Evolutionary conservation across 345 rosid genomes (phyloP).

Genomic region (Pugionium cornutum): DNA sequence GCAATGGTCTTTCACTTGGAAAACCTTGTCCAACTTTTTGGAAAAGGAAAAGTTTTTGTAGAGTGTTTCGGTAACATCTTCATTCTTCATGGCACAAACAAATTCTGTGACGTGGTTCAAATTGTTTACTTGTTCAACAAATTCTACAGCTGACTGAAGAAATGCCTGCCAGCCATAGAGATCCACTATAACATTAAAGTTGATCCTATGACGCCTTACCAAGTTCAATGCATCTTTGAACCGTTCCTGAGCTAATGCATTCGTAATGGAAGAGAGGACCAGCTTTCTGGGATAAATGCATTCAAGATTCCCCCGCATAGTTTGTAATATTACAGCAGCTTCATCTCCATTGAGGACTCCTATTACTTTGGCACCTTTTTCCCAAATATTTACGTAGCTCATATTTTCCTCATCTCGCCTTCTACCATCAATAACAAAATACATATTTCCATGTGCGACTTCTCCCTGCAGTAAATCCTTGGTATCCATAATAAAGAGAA

Average conservation of each 20-base stretch:
- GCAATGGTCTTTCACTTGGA: constrained; percentile 43
- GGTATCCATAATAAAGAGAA: constrained; percentile 76
- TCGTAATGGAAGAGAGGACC: constrained; percentile 70
- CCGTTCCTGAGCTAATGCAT: constrained; percentile 67
- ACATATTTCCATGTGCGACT: constrained; percentile 52
- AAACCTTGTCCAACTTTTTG: constrained; percentile 47
- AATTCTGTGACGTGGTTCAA: constrained; percentile 88
- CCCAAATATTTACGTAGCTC: constrained; percentile 77
- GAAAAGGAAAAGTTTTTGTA: constrained; percentile 54
- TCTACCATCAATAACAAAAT: constrained; percentile 54
- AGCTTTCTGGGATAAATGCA: constrained; percentile 91
- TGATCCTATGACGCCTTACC: constrained; percentile 95
- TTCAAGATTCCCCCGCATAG: constrained; percentile 86
- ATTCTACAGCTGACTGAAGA: constrained; percentile 69
- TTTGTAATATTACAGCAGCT: constrained; percentile 81
- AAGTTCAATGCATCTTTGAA: constrained; percentile 79
- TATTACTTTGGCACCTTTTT: constrained; percentile 77
- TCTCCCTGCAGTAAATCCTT: constrained; percentile 63
- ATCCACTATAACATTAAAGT: constrained; percentile 85
- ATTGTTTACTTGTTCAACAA: constrained; percentile 79
- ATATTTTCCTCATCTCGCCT: constrained; percentile 60
- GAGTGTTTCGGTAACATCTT: constrained; percentile 68
- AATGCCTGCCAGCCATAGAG: constrained; percentile 82
- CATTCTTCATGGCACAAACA: constrained; percentile 82
- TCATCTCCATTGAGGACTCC: constrained; percentile 95